Evolutionary conservation across 1,284 basidiomycete genomes (phyloP).

Genomic region (Fomes fomentarius): DNA sequence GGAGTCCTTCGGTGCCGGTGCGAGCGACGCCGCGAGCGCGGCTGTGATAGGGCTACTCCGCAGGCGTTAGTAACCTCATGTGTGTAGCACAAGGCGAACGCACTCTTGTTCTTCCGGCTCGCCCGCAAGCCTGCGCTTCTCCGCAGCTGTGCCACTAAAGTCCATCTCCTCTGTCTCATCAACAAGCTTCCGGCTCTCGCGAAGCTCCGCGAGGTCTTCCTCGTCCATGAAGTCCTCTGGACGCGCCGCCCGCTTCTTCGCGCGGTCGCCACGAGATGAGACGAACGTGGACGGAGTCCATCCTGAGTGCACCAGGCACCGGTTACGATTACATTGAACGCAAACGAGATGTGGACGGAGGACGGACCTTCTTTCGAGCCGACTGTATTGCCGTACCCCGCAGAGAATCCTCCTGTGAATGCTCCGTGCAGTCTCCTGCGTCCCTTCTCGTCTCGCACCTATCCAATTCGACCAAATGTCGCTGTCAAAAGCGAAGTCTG

Average conservation of each 20-base stretch:
- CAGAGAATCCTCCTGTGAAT: slow-evolving; percentile 97
- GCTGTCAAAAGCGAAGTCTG: neutral
- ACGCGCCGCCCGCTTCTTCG: slow-evolving; percentile 54
- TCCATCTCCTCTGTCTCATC: slow-evolving; percentile 81
- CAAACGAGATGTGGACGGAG: neutral
- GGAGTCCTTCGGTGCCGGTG: slow-evolving; percentile 69
- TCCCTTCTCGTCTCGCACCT: slow-evolving; percentile 95
- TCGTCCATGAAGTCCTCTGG: slow-evolving; percentile 99
- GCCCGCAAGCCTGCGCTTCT: slow-evolving; percentile 36
- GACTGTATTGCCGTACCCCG: slow-evolving; percentile 96
- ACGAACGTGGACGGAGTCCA: slow-evolving; percentile 94
- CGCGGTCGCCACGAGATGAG: slow-evolving; percentile 79
- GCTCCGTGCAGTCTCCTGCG: slow-evolving; percentile 92
- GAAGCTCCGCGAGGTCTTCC: slow-evolving; percentile 87
- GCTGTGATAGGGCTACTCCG: slow-evolving; percentile 57
- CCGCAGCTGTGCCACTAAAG: slow-evolving; percentile 60
- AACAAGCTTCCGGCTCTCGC: slow-evolving; percentile 72
- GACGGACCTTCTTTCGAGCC: slow-evolving; percentile 90
- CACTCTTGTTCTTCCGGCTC: slow-evolving; percentile 58
- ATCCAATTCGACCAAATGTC: neutral
- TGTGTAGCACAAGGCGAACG: slow-evolving; percentile 31
- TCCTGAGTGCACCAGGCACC: slow-evolving; percentile 52
- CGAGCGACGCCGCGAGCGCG: slow-evolving; percentile 61
- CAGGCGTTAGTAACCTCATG: neutral
- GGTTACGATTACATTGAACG: neutral